Evolutionary conservation across 2,329 filamentous ascomycete genomes (phyloP).

Genomic region (Cytospora leucostoma): DNA sequence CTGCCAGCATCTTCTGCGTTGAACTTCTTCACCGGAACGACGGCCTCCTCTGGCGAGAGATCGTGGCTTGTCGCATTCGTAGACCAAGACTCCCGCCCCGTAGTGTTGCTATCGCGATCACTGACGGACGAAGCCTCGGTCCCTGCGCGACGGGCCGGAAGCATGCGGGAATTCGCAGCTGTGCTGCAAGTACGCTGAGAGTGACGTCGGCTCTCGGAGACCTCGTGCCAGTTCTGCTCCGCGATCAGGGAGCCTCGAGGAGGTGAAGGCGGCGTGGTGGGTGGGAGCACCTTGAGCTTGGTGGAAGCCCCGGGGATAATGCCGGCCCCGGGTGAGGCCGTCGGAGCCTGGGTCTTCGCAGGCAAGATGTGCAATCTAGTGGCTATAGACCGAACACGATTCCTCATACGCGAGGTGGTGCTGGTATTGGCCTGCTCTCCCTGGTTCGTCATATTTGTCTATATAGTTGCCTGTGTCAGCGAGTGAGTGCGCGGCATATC

Average conservation of each 20-base stretch:
- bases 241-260: neutral
- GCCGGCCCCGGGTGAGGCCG: neutral
- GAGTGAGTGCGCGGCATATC: neutral
- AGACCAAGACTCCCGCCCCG: neutral
- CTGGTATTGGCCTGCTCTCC: neutral
- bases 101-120: neutral
- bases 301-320: neutral
- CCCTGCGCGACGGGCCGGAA: neutral
- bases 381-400: neutral
- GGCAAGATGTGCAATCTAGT: neutral
- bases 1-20: neutral
- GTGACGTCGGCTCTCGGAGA: neutral
- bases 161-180: no score
- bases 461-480: neutral
- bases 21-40: neutral
- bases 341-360: neutral
- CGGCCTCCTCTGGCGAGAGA: neutral
- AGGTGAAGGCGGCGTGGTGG: neutral
- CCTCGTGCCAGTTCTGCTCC: neutral
- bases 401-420: neutral
- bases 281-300: neutral
- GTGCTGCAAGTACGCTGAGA: neutral
- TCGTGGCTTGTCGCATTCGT: neutral
- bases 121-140: neutral
- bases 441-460: neutral